phyloP scores from a whole-genome alignment of 306 rosid genomes.

The Cucumis melo region DNA sequence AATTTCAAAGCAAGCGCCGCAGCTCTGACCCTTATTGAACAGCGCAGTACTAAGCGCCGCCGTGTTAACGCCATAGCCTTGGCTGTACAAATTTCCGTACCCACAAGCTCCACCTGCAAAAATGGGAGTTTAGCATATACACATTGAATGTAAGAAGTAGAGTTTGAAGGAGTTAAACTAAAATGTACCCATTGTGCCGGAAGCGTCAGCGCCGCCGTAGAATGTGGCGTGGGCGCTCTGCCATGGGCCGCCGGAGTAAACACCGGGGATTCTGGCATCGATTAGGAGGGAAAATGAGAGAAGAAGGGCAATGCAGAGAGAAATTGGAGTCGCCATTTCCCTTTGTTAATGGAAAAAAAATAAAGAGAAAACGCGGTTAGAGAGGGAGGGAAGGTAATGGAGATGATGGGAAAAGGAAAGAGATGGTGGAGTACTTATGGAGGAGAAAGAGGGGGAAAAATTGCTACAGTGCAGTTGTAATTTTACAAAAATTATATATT shows the following conservation, averaged over 20 bases:
- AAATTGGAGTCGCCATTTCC: conserved; percentile 18
- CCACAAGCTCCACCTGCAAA: conserved; percentile 87
- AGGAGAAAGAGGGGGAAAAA: background rate
- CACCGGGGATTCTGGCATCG: conserved; percentile 71
- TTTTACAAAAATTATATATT: too few relatives aligned
- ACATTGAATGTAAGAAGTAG: background rate
- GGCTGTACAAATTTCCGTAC: conserved; percentile 91
- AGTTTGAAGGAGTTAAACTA: background rate
- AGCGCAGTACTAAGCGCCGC: conserved; percentile 90
- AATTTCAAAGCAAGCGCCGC: conserved; percentile 84
- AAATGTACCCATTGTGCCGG: conserved; percentile 87
- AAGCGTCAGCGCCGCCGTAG: conserved; percentile 91
- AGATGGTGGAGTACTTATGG: conserved; percentile 54
- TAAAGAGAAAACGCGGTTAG: background rate
- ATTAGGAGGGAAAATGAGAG: conserved; percentile 23
- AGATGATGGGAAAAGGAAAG: background rate
- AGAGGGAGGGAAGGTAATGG: conserved; percentile 8
- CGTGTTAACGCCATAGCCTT: conserved; percentile 88
- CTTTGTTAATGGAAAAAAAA: background rate
- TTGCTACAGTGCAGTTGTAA: conserved; percentile 19
- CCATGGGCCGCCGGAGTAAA: conserved; percentile 62
- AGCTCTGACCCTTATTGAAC: conserved; percentile 76
- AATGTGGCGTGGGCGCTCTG: conserved; percentile 84
- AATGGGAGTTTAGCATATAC: background rate
- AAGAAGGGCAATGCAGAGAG: conserved; percentile 10